Percentiles rank a stretch among this genome's conserved stretches.
These are phyloP conservation scores for Naganishia antarctica DNA, from an alignment of 768 basidiomycete genomes.

Conservation along the genomic window DNA sequence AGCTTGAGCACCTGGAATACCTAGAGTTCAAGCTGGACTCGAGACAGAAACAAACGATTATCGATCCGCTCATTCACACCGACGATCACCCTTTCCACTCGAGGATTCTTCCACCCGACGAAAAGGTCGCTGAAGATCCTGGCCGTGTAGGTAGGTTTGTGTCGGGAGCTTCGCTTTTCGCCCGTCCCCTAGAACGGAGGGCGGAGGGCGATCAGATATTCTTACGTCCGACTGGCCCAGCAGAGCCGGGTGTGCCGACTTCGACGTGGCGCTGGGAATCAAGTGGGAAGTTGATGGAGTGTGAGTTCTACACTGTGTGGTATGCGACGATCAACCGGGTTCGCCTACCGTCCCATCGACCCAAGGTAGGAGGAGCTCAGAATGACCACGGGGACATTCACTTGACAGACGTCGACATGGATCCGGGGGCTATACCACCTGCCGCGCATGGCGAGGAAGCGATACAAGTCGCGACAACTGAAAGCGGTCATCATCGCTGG, in stretches of 20 bases:
- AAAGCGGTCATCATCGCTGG: neutral
- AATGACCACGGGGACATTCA: too few relatives aligned
- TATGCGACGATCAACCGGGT: neutral
- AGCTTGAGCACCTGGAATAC: conserved; percentile 6
- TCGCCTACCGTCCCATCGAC: too few relatives aligned
- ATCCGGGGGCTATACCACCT: neutral
- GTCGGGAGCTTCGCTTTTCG: neutral
- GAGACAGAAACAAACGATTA: neutral
- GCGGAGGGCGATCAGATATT: neutral
- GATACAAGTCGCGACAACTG: neutral
- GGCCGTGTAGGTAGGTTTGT: neutral
- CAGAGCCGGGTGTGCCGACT: neutral
- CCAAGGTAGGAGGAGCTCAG: too few relatives aligned
- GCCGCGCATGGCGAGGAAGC: neutral
- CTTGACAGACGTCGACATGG: neutral
- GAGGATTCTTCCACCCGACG: neutral
- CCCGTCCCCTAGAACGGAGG: neutral
- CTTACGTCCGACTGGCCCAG: neutral
- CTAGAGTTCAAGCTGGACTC: neutral
- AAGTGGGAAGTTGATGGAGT: neutral
- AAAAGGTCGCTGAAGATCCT: neutral
- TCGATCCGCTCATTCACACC: neutral
- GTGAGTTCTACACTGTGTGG: neutral
- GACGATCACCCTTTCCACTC: conserved; percentile 8
- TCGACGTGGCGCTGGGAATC: neutral